Percentiles rank a stretch among this genome's conserved stretches.
Evolutionary conservation across 2,329 filamentous ascomycete genomes (phyloP).

Genomic region (Onygenales sp.): DNA sequence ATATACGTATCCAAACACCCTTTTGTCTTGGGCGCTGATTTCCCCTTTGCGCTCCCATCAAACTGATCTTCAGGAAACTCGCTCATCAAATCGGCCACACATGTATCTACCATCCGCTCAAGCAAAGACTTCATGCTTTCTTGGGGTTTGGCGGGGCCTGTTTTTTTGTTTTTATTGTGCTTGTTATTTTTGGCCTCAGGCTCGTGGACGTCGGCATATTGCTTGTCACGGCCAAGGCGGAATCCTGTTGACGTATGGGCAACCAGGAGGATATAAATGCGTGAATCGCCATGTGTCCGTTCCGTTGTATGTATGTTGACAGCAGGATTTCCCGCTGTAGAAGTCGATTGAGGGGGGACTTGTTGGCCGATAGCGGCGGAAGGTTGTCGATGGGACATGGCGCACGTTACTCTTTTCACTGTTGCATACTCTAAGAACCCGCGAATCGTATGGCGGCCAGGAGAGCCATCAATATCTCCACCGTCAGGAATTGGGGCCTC

Average conservation of each 20-base stretch:
- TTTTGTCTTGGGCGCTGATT: slow-evolving; percentile 1
- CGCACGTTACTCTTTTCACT: slow-evolving; percentile 1
- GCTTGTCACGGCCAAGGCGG: slow-evolving; percentile 42
- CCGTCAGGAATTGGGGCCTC: not conserved
- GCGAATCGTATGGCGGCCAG: slow-evolving; percentile 4
- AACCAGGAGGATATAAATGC: slow-evolving; percentile 46
- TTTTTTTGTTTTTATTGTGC: not conserved
- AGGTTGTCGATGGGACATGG: not conserved
- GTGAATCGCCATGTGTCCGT: slow-evolving; percentile 33
- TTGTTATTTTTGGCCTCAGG: slow-evolving; percentile 10
- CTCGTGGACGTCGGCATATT: slow-evolving; percentile 29
- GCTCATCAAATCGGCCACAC: slow-evolving; percentile 33
- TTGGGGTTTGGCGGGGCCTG: not conserved
- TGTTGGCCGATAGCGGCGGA: not conserved
- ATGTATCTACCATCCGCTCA: slow-evolving; percentile 31
- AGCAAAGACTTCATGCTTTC: slow-evolving; percentile 19
- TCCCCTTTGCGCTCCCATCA: not conserved
- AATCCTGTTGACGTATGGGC: slow-evolving; percentile 41
- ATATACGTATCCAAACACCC: slow-evolving; percentile 45
- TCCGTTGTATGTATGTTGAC: slow-evolving; percentile 29
- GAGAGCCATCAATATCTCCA: not conserved
- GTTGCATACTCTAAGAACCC: slow-evolving; percentile 5
- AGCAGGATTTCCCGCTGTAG: slow-evolving; percentile 11
- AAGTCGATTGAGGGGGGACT: not conserved
- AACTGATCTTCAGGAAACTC: slow-evolving; percentile 35